Evolutionary conservation across 805 yeast species (phyloP).

Genomic region (Saturnispora halmiae): DNA sequence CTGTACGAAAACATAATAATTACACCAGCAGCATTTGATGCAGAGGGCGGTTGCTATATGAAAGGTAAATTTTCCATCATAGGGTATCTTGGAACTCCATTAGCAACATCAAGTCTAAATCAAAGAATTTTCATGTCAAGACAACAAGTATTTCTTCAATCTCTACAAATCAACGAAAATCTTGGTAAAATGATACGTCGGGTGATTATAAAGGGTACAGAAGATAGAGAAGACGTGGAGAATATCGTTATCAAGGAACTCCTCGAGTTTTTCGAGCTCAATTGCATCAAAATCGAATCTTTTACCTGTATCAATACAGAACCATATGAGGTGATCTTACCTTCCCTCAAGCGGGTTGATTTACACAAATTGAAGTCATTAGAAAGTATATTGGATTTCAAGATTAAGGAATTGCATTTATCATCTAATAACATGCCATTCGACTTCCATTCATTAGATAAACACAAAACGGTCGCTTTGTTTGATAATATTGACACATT

Average conservation of each 20-base stretch:
- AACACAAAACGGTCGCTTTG: conserved; percentile 20
- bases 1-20: conserved; percentile 33
- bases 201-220: conserved; percentile 28
- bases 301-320: conserved; percentile 4
- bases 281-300: conserved; percentile 14
- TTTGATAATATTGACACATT: conserved; percentile 26
- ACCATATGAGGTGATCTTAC: not conserved
- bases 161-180: conserved; percentile 29
- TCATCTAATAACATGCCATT: not conserved
- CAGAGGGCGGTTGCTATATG: conserved; percentile 24
- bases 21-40: conserved; percentile 27
- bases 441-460: not conserved
- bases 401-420: conserved; percentile 2
- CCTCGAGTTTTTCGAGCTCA: conserved; percentile 1
- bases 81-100: conserved; percentile 29
- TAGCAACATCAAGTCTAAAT: conserved; percentile 30
- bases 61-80: conserved; percentile 33
- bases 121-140: conserved; percentile 31
- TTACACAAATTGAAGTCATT: conserved; percentile 9
- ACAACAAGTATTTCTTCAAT: conserved; percentile 33
- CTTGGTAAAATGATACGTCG: conserved; percentile 29
- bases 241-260: conserved; percentile 6
- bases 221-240: conserved; percentile 8
- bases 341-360: conserved; percentile 11
- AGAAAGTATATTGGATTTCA: not conserved